Conservation (phyloP, 345 rosid genomes). For the Acer saccharum region DNA sequence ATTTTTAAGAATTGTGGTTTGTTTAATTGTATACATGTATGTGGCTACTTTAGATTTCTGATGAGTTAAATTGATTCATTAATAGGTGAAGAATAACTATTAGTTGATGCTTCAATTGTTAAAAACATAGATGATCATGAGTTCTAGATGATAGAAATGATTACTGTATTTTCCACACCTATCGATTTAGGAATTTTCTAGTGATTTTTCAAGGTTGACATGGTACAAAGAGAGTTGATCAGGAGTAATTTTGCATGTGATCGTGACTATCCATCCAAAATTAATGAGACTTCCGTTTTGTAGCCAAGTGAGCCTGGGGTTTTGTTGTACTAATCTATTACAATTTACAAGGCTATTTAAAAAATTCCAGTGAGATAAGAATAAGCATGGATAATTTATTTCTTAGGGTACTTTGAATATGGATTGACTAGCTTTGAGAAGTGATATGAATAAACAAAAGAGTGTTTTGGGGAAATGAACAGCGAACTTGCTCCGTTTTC, state of each 20-base stretch:
- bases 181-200: background rate
- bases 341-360: no score
- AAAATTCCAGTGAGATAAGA: no score
- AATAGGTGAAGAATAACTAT: background rate
- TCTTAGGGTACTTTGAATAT: no score
- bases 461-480: background rate
- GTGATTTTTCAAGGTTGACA: background rate
- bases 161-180: no score
- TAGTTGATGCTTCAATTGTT: background rate
- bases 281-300: no score
- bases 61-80: slow-evolving; percentile 6
- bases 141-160: no score
- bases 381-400: no score
- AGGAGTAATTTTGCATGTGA: background rate
- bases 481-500: background rate
- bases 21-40: background rate
- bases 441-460: background rate
- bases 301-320: no score
- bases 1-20: background rate
- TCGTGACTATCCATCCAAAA: no score
- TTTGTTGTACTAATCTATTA: no score
- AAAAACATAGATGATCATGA: no score
- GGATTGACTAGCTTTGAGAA: background rate
- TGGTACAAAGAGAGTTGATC: background rate
- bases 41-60: background rate